Percentiles rank a stretch among this genome's conserved stretches.
These are phyloP conservation scores for Erysimum cheiranthoides DNA, from an alignment of 345 rosid species.

Conservation along the genomic window DNA sequence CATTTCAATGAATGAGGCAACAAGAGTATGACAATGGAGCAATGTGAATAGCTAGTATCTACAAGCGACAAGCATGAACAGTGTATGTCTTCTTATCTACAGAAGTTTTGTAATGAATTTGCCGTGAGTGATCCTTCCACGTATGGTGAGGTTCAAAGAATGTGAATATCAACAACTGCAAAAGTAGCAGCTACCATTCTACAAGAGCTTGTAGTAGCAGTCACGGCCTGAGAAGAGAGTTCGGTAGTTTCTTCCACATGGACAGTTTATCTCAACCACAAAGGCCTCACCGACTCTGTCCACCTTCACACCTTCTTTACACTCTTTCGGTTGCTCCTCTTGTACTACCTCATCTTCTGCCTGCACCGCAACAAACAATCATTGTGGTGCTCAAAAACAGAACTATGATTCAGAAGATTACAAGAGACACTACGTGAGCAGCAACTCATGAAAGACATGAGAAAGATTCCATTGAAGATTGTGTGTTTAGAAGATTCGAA, in stretches of 20 bases:
- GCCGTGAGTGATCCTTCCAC: slow-evolving; percentile 23
- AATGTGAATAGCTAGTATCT: slow-evolving; percentile 14
- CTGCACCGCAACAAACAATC: slow-evolving; percentile 14
- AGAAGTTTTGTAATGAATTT: slow-evolving; percentile 13
- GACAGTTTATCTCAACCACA: slow-evolving; percentile 49
- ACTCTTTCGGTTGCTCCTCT: slow-evolving; percentile 35
- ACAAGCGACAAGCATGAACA: slow-evolving; percentile 1
- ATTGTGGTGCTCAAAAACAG: not conserved
- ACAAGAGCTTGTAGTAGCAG: slow-evolving; percentile 50
- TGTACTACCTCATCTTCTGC: slow-evolving; percentile 16
- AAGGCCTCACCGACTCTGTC: slow-evolving; percentile 48
- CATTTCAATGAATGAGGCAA: not conserved
- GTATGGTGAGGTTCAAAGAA: slow-evolving; percentile 10
- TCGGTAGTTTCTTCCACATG: slow-evolving; percentile 44
- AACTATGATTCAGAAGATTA: not conserved
- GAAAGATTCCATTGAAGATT: not conserved
- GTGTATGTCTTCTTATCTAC: not conserved
- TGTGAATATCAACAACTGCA: not conserved
- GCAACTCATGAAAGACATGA: not conserved
- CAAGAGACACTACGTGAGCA: not conserved
- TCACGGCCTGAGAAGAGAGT: slow-evolving; percentile 51
- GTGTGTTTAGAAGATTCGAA: slow-evolving; percentile 4
- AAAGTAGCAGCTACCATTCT: slow-evolving; percentile 9
- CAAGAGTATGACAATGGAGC: slow-evolving; percentile 7
- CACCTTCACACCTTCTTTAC: slow-evolving; percentile 47